These are phyloP conservation scores for Phytophthora macrochlamydospora DNA, from an alignment of 352 stramenopile species.

Conservation along the genomic window DNA sequence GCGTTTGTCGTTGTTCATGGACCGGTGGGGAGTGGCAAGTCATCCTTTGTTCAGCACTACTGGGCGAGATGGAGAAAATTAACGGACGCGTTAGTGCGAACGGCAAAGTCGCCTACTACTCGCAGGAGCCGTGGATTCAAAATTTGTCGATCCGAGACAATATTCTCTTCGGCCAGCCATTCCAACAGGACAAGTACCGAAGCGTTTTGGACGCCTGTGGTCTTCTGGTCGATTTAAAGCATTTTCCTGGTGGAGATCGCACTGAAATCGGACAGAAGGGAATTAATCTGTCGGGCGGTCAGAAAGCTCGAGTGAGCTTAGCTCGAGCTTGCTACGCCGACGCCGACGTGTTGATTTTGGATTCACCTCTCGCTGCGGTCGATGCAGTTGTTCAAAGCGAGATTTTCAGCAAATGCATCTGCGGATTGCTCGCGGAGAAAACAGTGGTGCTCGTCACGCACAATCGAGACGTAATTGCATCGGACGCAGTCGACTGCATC, in stretches of 20 bases:
- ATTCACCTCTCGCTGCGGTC: slow-evolving; percentile 76
- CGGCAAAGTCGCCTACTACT: slow-evolving; percentile 50
- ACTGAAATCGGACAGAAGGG: slow-evolving; percentile 96
- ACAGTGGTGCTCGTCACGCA: slow-evolving; percentile 92
- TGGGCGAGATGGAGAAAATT: slow-evolving; percentile 77
- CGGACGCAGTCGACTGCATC: slow-evolving; percentile 21
- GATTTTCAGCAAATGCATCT: slow-evolving; percentile 73
- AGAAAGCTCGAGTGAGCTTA: slow-evolving; percentile 82
- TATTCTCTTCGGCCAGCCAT: slow-evolving; percentile 86
- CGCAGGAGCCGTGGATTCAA: slow-evolving; percentile 91
- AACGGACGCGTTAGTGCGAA: slow-evolving; percentile 26
- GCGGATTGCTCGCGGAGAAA: slow-evolving; percentile 32
- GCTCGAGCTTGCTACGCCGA: slow-evolving; percentile 66
- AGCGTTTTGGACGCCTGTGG: slow-evolving; percentile 61
- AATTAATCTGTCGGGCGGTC: slow-evolving; percentile 92
- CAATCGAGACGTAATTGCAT: slow-evolving; percentile 54
- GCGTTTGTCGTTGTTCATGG: slow-evolving; percentile 43
- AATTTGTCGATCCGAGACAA: slow-evolving; percentile 93
- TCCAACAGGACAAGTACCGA: slow-evolving; percentile 38
- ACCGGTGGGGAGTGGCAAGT: slow-evolving; percentile 39
- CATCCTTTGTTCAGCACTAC: slow-evolving; percentile 37
- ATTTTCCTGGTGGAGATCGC: slow-evolving; percentile 86
- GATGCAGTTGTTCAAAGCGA: slow-evolving; percentile 91
- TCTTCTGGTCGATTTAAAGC: slow-evolving; percentile 78
- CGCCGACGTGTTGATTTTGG: slow-evolving; percentile 78